These are phyloP conservation scores for Epichloe sp. DNA, from an alignment of 2,329 filamentous ascomycete genomes.

Conservation along the genomic window DNA sequence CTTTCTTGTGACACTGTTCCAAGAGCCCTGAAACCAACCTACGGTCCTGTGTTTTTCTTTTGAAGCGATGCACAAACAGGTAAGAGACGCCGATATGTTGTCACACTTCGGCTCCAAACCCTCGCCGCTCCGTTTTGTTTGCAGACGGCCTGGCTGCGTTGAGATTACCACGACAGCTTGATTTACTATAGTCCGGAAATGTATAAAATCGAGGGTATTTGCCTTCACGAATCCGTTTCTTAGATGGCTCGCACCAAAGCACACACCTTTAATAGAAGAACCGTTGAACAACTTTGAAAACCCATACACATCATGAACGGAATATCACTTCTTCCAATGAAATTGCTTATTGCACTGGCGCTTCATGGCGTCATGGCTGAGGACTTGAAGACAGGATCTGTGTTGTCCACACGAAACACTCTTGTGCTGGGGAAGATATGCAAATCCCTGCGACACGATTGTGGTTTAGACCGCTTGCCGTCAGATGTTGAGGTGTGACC, in stretches of 20 bases:
- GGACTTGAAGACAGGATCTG: not conserved
- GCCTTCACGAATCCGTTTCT: not conserved
- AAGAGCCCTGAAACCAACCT: not conserved
- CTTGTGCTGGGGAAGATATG: conserved; percentile 6
- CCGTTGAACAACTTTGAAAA: not conserved
- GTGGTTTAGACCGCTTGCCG: conserved; percentile 1
- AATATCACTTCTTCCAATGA: not conserved
- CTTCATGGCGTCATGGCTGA: not conserved
- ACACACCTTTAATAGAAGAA: not conserved
- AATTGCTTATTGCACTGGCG: not conserved
- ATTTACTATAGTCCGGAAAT: not conserved
- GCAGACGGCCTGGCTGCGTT: not conserved
- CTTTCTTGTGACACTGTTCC: not conserved
- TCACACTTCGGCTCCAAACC: not conserved
- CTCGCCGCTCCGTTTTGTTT: not conserved
- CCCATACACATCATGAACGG: not conserved
- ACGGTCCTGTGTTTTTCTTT: not conserved
- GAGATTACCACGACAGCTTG: not conserved
- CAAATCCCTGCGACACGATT: conserved; percentile 3
- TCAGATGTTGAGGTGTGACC: conserved; percentile 2
- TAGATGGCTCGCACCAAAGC: not conserved
- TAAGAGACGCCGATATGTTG: not conserved
- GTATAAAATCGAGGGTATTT: not conserved
- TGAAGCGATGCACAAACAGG: not conserved
- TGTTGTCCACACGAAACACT: not conserved